Base-by-base conservation (phyloP, 2,329 filamentous ascomycete genomes). In the Trichoderma cornu-damae region DNA sequence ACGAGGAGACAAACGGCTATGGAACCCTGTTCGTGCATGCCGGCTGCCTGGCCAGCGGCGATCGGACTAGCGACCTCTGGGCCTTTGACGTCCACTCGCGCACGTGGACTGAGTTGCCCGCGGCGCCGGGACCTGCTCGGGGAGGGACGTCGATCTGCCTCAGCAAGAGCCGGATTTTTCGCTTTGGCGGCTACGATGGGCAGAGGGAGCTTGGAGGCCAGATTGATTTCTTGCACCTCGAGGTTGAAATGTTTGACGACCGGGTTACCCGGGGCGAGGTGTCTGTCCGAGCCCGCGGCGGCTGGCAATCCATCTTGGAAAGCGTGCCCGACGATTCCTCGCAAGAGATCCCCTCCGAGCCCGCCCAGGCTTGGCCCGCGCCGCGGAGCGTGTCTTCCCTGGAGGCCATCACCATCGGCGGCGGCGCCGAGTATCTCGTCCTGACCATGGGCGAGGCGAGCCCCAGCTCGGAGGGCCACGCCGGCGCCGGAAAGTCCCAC, bases 131-230 rank as follows among this genome's bases (percentile, higher is more conserved):
- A 1, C 81, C 85, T 6, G 74, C 81, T 0, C 79, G 89, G 47
- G 84, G 85, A 20, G 89, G 88, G 1, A 75, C 87, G 0, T 82
- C 83, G 3, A 83, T 95, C 24, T 82, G 85, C 1, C 79, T 86
- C 52, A 79, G 78, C 43, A 78, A 80, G 54, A 82, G 82, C 22
- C 80, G 83, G 22, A 70, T 96, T 6, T 95, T 87, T 72, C 81
- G 90, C 26, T 92, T 90, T 75, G 89, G 90, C 60, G 90, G 90
- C 0, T 93, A 86, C 64, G 88, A 93, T 68, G 89, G 88, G 0
- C 75, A 78, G 43, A 74, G 67, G 0, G 87, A 92, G 65, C 76
- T 89, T 47, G 89, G 89, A 14, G 89, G 88, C 0, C 78, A 79
- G 59, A 67, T 96, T 11, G 89, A 95, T 66, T 79, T 87, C 58